Evolutionary conservation across 2,329 filamentous ascomycete genomes (phyloP), one percentile per base, ranked within the genome.

Genomic region (Colletotrichum tamarilloi): DNA sequence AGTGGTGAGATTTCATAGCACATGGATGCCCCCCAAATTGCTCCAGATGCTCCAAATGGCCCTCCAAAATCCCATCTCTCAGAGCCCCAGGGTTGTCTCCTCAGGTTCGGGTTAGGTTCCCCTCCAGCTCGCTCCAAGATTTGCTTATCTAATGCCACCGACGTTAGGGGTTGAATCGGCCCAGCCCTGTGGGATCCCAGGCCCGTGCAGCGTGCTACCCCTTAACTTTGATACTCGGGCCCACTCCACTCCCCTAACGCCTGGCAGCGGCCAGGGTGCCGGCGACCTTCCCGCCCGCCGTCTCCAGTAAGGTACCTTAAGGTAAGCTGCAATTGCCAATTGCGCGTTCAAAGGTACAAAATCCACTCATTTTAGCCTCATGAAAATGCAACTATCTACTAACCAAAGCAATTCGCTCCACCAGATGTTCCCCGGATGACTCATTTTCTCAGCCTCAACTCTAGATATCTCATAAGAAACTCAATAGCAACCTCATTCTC

Each of bases 171-270:
- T 16, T 26, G 38, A 52, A 30, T 62, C 66, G 2, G 28, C 66
- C 63, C 60, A 66, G 67, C 70, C 67, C 70, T 65, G 67, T 38
- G 71, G 59, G n/a, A 64, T 72, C 55, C n/a, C 46, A 53, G 70
- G 66, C 38, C 58, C 70, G 66, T 72, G 66, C 70, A 32, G 38
- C 28, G 38, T 68, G 59, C 42, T 63, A 59, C 67, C 67, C 70
- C 70, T 73, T 70, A 73, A 70, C 70, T 73, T 62, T 56, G 58
- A 58, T 60, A 58, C 56, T 62, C 42, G 6, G 62, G 14, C 30
- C 19, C 55, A 49, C 67, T 55, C 35, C 62, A 59, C 60, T 66
- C 57, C 57, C 66, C 62, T 38, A 24, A 28, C 56, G 11, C 5
- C 38, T 5, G 38, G 2, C 38, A 42, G 38, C 38, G 38, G 38